Evolutionary conservation across 176 grass and related monocot species (phyloP).

Genomic region (Triticum monococcum): DNA sequence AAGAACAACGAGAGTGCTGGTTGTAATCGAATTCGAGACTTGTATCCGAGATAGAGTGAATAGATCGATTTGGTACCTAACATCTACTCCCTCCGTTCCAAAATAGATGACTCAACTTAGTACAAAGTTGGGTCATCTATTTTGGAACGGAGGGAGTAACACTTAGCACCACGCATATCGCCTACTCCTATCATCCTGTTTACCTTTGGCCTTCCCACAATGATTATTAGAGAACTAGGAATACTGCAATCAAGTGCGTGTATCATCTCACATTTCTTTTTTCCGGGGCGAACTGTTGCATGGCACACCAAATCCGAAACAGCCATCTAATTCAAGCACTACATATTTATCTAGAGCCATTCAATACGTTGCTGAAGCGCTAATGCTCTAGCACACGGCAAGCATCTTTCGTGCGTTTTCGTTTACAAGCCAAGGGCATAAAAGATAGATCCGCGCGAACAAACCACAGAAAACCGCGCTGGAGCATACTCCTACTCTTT

Average conservation of each 20-base stretch:
- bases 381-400: background rate
- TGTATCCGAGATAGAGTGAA: no score
- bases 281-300: background rate
- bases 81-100: no score
- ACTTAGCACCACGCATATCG: no score
- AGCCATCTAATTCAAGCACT: background rate
- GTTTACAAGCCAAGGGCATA: background rate
- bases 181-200: no score
- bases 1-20: no score
- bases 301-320: background rate
- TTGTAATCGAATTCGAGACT: no score
- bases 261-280: background rate
- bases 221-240: background rate
- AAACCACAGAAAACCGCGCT: background rate
- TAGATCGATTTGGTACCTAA: no score
- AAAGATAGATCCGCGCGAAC: background rate
- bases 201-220: no score
- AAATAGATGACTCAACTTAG: no score
- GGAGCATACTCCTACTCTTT: background rate
- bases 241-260: background rate
- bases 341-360: background rate
- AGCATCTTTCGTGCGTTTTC: background rate
- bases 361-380: background rate
- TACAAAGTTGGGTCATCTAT: no score
- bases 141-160: no score